Conservation (phyloP, 331 rosid genomes). For the Stylosanthes scabra region DNA sequence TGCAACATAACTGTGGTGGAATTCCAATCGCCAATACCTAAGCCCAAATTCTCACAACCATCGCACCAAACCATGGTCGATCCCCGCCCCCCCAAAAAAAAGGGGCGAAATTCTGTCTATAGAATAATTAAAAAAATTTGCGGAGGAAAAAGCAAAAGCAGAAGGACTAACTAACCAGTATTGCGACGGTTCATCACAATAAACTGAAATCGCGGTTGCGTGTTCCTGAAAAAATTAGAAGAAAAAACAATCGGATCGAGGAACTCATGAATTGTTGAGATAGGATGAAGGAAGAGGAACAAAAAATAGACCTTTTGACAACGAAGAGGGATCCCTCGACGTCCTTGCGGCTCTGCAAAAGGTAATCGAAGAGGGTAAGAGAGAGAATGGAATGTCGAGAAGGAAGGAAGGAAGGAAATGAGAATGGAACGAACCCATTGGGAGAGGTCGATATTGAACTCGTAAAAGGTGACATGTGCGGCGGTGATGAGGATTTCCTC, state of each 20-base stretch:
- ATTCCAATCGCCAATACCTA: constrained; percentile 30
- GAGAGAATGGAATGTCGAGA: not conserved
- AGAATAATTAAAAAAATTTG: not conserved
- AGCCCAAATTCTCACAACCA: constrained; percentile 29
- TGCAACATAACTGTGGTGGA: constrained; percentile 12
- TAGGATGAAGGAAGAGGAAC: not conserved
- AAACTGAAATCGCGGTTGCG: constrained; percentile 96
- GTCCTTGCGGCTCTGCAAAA: constrained; percentile 92
- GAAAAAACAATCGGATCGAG: constrained; percentile 12
- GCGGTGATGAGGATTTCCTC: constrained; percentile 98
- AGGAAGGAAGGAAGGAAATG: not conserved
- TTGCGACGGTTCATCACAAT: constrained; percentile 97
- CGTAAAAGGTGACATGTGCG: constrained; percentile 95
- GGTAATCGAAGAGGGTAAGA: constrained; percentile 9
- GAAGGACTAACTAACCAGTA: constrained; percentile 64
- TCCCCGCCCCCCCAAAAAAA: too few species aligned
- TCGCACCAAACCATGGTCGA: not conserved
- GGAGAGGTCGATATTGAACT: constrained; percentile 85
- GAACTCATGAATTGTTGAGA: constrained; percentile 13
- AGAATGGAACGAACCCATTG: constrained; percentile 75
- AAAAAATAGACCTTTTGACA: constrained; percentile 71
- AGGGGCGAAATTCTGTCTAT: not conserved
- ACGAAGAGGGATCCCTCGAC: constrained; percentile 99
- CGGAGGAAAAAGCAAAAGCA: constrained; percentile 9
- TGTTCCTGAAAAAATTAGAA: constrained; percentile 68